These are phyloP conservation scores for Posidonia oceanica DNA, from an alignment of 116 monocot species.

Conservation along the genomic window DNA sequence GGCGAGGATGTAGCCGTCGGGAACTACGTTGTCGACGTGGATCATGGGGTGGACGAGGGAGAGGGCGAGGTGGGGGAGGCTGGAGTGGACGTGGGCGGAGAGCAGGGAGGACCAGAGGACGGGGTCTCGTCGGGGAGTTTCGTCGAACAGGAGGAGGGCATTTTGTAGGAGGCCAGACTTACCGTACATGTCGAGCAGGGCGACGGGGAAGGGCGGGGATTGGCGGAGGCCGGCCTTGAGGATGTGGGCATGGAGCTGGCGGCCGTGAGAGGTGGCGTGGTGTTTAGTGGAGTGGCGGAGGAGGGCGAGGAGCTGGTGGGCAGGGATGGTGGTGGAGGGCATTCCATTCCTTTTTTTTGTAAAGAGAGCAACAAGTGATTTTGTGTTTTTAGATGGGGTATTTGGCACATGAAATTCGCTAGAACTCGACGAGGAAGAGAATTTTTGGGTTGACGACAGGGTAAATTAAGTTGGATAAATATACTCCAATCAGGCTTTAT, in stretches of 20 bases:
- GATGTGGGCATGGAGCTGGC: slow-evolving; percentile 36
- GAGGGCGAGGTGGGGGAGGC: slow-evolving; percentile 17
- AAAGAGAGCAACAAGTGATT: too few relatives aligned
- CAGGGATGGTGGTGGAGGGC: neutral
- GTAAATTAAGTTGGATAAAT: too few relatives aligned
- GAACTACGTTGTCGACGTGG: slow-evolving; percentile 10
- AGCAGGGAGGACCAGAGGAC: slow-evolving; percentile 45
- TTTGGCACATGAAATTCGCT: too few relatives aligned
- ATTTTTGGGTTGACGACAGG: too few relatives aligned
- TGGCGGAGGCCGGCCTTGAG: slow-evolving; percentile 31
- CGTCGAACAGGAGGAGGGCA: slow-evolving; percentile 47
- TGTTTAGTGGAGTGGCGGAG: slow-evolving; percentile 24
- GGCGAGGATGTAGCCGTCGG: slow-evolving; percentile 47
- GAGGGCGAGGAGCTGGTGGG: slow-evolving; percentile 12
- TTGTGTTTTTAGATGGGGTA: too few relatives aligned
- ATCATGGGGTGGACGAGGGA: slow-evolving; percentile 35
- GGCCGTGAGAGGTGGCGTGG: slow-evolving; percentile 6
- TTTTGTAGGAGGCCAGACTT: slow-evolving; percentile 20
- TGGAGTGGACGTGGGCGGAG: slow-evolving; percentile 38
- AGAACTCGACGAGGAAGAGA: too few relatives aligned
- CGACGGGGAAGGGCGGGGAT: slow-evolving; percentile 21
- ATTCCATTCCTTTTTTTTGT: too few relatives aligned
- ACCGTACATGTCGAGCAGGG: slow-evolving; percentile 40
- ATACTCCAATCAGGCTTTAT: too few relatives aligned
- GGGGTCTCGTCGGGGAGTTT: slow-evolving; percentile 31